Conservation (phyloP, 2,329 filamentous ascomycete species). For the Diaporthe helianthi region DNA sequence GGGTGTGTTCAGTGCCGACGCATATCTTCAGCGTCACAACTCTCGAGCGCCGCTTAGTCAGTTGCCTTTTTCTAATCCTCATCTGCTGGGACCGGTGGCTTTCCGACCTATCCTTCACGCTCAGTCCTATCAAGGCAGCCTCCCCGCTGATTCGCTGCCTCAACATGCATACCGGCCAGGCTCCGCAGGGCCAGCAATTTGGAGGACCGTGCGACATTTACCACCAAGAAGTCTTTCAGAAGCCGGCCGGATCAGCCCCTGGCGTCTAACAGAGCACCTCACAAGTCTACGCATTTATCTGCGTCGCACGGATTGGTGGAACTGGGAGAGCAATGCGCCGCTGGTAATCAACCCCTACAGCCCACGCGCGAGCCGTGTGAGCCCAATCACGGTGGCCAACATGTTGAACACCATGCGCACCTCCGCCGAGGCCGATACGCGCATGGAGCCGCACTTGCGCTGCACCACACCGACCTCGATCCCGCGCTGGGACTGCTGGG, state of each 20-base stretch:
- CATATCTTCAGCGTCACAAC: background rate
- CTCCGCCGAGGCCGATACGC: background rate
- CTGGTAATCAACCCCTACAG: conserved; percentile 21
- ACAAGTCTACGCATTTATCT: conserved; percentile 15
- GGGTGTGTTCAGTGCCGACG: background rate
- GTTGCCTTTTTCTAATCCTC: background rate
- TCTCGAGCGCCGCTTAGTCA: background rate
- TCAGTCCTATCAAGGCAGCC: background rate
- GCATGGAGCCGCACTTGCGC: background rate
- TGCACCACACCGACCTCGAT: background rate
- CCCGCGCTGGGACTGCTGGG: conserved; percentile 11
- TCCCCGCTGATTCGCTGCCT: background rate
- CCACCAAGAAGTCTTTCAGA: background rate
- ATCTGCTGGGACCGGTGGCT: too few relatives aligned
- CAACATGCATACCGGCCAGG: background rate
- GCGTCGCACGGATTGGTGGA: conserved; percentile 30
- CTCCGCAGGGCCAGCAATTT: background rate
- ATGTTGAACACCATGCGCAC: background rate
- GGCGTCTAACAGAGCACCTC: conserved; percentile 23
- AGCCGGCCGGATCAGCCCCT: background rate
- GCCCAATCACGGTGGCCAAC: too few relatives aligned
- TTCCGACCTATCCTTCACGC: background rate
- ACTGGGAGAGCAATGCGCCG: conserved; percentile 9
- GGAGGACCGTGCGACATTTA: background rate
- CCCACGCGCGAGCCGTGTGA: too few relatives aligned